phyloP scores from a whole-genome alignment of 192 early-diverging fungal genomes.

The Radiomyces spectabilis region DNA sequence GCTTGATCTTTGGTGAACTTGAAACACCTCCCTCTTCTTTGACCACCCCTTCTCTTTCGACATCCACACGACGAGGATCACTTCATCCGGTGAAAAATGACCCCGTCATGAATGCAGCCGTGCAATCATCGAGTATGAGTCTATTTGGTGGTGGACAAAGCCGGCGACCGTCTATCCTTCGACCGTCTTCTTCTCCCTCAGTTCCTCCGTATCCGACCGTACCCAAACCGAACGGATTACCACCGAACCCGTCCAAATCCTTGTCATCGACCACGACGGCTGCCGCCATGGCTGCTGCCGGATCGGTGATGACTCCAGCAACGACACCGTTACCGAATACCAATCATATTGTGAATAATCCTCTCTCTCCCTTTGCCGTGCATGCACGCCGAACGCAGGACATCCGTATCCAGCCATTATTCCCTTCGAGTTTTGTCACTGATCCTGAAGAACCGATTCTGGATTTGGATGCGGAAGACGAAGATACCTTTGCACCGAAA shows the following conservation, averaged over 20 bases:
- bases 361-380: slow-evolving; percentile 13
- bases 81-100: too few relatives aligned
- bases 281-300: slow-evolving; percentile 19
- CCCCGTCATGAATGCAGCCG: not conserved
- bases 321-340: not conserved
- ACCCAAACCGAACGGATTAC: not conserved
- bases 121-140: slow-evolving; percentile 28
- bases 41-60: not conserved
- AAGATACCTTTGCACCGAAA: slow-evolving; percentile 27
- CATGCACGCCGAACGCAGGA: slow-evolving; percentile 32
- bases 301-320: slow-evolving; percentile 23
- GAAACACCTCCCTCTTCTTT: not conserved
- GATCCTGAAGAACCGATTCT: slow-evolving; percentile 33
- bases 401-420: slow-evolving; percentile 45
- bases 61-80: too few relatives aligned
- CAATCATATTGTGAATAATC: slow-evolving; percentile 2
- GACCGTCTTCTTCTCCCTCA: not conserved
- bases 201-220: not conserved
- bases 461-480: slow-evolving; percentile 32
- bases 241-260: slow-evolving; percentile 1
- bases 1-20: slow-evolving; percentile 37
- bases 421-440: slow-evolving; percentile 44
- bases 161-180: not conserved
- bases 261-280: slow-evolving; percentile 5
- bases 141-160: slow-evolving; percentile 23